Conservation (phyloP, 257 asterid genomes). For the Scutellaria minor region DNA sequence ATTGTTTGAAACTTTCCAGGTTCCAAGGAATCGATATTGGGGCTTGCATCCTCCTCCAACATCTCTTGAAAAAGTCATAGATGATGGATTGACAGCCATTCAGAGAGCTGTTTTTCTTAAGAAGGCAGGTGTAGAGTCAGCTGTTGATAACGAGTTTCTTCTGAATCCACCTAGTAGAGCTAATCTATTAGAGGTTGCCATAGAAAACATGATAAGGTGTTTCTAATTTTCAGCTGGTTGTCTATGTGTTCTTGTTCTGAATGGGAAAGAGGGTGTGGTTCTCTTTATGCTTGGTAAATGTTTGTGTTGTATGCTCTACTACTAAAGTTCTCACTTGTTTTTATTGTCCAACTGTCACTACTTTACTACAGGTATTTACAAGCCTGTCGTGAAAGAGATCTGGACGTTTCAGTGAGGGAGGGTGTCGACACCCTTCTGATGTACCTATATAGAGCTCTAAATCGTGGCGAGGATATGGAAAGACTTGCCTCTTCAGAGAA, state of each 20-base stretch:
- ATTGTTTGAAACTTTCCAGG: slow-evolving; percentile 59
- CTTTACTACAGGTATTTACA: slow-evolving; percentile 65
- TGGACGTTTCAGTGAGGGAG: slow-evolving; percentile 67
- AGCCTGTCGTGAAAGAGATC: slow-evolving; percentile 79
- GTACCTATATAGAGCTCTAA: slow-evolving; percentile 87
- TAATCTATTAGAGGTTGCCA: slow-evolving; percentile 75
- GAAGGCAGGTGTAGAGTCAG: slow-evolving; percentile 89
- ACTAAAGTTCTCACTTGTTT: slow-evolving; percentile 28
- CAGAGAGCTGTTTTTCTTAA: slow-evolving; percentile 91
- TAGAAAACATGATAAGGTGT: slow-evolving; percentile 86
- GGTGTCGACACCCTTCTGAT: slow-evolving; percentile 97
- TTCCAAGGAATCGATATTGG: slow-evolving; percentile 95
- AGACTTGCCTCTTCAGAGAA: slow-evolving; percentile 87
- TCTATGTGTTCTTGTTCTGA: neutral
- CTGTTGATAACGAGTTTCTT: slow-evolving; percentile 76
- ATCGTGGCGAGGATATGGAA: slow-evolving; percentile 82
- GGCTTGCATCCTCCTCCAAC: slow-evolving; percentile 98
- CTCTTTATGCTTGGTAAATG: slow-evolving; percentile 19
- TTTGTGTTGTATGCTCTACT: slow-evolving; percentile 27
- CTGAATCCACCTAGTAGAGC: slow-evolving; percentile 85
- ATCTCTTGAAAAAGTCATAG: slow-evolving; percentile 87
- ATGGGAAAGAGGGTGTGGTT: slow-evolving; percentile 7
- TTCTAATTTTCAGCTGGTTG: slow-evolving; percentile 38
- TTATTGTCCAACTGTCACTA: slow-evolving; percentile 29
- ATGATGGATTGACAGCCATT: slow-evolving; percentile 78